A percentile compares a stretch with the other conserved stretches of the same genome.
phyloP scores from a whole-genome alignment of 2,329 filamentous ascomycete genomes.

The Aschersonia sp. region DNA sequence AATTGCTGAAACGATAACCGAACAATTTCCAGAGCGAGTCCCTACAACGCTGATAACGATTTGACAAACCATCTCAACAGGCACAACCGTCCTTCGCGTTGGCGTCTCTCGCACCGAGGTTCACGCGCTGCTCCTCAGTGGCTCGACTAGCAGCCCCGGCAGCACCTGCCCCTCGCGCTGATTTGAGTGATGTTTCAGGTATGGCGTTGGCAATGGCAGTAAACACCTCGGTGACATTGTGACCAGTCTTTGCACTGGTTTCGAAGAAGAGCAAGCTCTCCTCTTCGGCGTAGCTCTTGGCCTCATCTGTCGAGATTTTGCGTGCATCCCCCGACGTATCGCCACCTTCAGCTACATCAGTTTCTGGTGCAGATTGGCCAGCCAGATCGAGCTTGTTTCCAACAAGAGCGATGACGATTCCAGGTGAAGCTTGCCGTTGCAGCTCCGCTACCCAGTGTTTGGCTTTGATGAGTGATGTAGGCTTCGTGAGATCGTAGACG shows the following conservation, averaged over 20 bases:
- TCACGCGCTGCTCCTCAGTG: slow-evolving; percentile 63
- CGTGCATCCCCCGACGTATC: slow-evolving; percentile 59
- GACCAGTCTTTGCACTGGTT: slow-evolving; percentile 91
- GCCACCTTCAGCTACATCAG: slow-evolving; percentile 38
- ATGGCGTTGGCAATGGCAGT: slow-evolving; percentile 97
- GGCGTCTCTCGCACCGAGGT: slow-evolving; percentile 58
- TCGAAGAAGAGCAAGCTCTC: slow-evolving; percentile 93
- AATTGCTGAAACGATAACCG: too few relatives aligned
- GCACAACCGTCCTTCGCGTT: slow-evolving; percentile 85
- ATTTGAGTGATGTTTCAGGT: slow-evolving; percentile 91
- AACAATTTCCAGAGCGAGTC: neutral
- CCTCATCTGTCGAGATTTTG: slow-evolving; percentile 83
- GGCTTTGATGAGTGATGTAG: slow-evolving; percentile 86
- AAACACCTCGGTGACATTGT: slow-evolving; percentile 91
- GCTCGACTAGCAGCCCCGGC: slow-evolving; percentile 43
- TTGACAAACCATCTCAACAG: slow-evolving; percentile 39
- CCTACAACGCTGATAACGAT: neutral
- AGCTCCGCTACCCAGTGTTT: slow-evolving; percentile 98
- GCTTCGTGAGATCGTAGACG: slow-evolving; percentile 96
- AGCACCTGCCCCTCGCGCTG: slow-evolving; percentile 57
- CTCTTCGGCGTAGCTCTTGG: slow-evolving; percentile 85
- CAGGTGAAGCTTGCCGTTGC: slow-evolving; percentile 86
- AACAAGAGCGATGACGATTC: slow-evolving; percentile 92
- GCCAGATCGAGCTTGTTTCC: slow-evolving; percentile 94
- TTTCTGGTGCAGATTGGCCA: slow-evolving; percentile 34